Base-by-base conservation (phyloP, 192 early-diverging fungal species). In the Coemansia sp. region DNA sequence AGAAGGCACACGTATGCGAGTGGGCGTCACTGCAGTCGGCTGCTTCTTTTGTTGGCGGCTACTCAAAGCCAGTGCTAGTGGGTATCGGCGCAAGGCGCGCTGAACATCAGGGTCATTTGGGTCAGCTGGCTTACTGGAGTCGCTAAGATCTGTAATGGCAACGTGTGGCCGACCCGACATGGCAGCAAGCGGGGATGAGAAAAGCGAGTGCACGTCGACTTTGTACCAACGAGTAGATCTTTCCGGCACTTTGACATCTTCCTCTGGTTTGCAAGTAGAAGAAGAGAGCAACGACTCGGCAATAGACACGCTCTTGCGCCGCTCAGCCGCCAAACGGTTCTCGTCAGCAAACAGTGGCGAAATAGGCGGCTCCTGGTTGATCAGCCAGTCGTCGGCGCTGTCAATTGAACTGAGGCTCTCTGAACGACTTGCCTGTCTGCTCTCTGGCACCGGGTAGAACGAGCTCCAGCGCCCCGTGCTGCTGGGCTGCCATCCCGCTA, bases 301-400 rank as follows among this genome's bases (percentile, higher is more conserved):
- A 31, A 15, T n/a, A 29, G 51, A 12, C 2, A 55, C 51, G 51
- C 25, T 55, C 51, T 55, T 55, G 12, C 51, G 51, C 23, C 21
- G 51, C 27, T 45, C 42, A 15, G 27, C 48, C 14, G 66, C 58
- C 57, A 46, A 10, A 4, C 32, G 61, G 48, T 72, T 48, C 63
- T 80, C 75, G 5, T 59, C 70, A 6, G 69, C 66, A 62, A 80
- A 80, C 4, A 80, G 59, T 32, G 78, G 78, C 55, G 78, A 80
- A 41, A 69, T 46, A 21, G 78, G 78, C 25, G 78, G 78, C 60
- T 75, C 66, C 63, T 80, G 78, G 60, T 71, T 68, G 11, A 62
- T 53, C 58, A 80, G 69, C 78, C 78, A 80, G 39, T 80, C 78
- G 17, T 66, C 50, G 29, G 59, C 38, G 31, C 38, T 46, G 31